phyloP scores from a whole-genome alignment of 805 yeast species.

The Hemisphaericaspora nanyangensis region DNA sequence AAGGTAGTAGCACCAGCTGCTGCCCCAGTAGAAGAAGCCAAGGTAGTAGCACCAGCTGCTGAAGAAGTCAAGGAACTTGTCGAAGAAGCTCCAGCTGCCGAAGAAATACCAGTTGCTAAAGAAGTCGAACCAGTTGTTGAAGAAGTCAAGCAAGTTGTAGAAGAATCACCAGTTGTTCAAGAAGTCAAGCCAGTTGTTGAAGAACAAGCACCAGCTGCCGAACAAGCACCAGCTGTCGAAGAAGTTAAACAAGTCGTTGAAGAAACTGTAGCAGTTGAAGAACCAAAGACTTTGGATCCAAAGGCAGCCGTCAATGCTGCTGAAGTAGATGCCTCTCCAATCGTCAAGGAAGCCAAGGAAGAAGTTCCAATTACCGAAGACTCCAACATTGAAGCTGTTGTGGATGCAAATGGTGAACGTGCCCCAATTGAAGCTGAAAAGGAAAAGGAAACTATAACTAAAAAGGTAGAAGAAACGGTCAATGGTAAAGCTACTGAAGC shows the following conservation, averaged over 20 bases:
- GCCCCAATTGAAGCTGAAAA: constrained; percentile 37
- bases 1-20: constrained; percentile 10
- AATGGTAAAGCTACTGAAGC: constrained; percentile 10
- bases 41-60: constrained; percentile 10
- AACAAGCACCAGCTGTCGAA: constrained; percentile 11
- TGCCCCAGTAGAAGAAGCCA: constrained; percentile 14
- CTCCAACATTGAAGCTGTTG: constrained; percentile 29
- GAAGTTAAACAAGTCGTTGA: constrained; percentile 5
- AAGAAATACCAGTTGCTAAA: constrained; percentile 6
- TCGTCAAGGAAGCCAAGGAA: constrained; percentile 19
- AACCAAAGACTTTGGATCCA: constrained; percentile 20
- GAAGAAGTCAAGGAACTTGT: constrained; percentile 5
- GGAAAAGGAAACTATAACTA: constrained; percentile 33
- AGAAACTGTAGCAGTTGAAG: constrained; percentile 10
- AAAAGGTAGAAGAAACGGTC: constrained; percentile 18
- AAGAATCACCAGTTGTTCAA: constrained; percentile 9
- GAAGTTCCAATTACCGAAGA: constrained; percentile 42
- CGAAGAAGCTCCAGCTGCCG: constrained; percentile 8
- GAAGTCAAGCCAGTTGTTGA: constrained; percentile 5
- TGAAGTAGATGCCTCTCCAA: constrained; percentile 21
- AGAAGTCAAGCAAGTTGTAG: constrained; percentile 7
- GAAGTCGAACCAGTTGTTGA: constrained; percentile 8
- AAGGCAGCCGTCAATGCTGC: constrained; percentile 13
- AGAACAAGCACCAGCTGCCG: constrained; percentile 6
- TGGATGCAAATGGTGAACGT: constrained; percentile 33